Evolutionary conservation across 1,139 yeast genomes (phyloP).

Genomic region (Diutina catenulata): DNA sequence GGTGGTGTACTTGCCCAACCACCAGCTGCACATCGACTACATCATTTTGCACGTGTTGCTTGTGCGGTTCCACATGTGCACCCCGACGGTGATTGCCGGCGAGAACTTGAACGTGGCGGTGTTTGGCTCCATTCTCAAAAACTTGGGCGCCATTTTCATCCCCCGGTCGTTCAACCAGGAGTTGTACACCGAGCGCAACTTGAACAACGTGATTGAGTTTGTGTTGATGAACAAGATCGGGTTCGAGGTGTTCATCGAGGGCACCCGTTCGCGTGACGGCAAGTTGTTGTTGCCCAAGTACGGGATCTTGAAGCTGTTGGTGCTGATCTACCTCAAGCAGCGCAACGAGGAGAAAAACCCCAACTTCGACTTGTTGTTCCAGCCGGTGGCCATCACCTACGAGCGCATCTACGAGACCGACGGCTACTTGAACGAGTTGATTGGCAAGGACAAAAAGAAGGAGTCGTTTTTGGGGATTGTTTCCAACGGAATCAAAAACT

Average conservation of each 20-base stretch:
- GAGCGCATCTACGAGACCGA: conserved; percentile 61
- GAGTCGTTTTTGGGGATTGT: conserved; percentile 28
- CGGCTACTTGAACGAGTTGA: conserved; percentile 46
- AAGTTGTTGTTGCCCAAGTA: conserved; percentile 53
- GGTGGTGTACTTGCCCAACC: conserved; percentile 36
- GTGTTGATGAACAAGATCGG: conserved; percentile 38
- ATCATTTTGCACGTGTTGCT: conserved; percentile 48
- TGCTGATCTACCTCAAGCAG: conserved; percentile 34
- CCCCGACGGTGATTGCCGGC: conserved; percentile 58
- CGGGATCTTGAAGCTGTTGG: conserved; percentile 45
- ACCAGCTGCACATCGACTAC: conserved; percentile 57
- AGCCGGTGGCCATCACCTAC: conserved; percentile 51
- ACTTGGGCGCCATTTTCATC: conserved; percentile 37
- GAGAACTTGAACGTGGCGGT: conserved; percentile 57
- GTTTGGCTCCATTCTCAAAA: conserved; percentile 35
- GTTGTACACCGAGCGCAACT: conserved; percentile 44
- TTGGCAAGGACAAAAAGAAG: conserved; percentile 47
- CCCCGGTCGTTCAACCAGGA: conserved; percentile 37
- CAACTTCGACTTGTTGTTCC: conserved; percentile 32
- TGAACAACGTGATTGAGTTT: conserved; percentile 44
- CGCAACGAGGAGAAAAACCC: conserved; percentile 31
- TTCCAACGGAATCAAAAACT: conserved; percentile 23
- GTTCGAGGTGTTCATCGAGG: conserved; percentile 57
- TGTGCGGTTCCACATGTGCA: conserved; percentile 43
- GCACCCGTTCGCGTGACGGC: conserved; percentile 58